phyloP scores from a whole-genome alignment of 2,329 filamentous ascomycete species.

The Diaporthe sp. region DNA sequence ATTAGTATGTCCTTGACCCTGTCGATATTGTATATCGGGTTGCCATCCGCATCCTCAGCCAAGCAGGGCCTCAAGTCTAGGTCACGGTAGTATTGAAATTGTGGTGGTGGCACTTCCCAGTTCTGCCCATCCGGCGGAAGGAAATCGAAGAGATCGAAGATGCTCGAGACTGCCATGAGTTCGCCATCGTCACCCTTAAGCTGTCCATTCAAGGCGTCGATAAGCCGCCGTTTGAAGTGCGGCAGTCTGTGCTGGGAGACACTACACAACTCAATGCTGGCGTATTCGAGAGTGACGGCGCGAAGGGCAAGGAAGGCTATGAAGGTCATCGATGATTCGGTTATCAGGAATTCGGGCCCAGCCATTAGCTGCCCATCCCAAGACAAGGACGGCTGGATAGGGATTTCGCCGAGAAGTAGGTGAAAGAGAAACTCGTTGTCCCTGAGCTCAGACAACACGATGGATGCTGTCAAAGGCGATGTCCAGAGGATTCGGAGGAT shows the following conservation, averaged over 20 bases:
- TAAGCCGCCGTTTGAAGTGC: slow-evolving; percentile 74
- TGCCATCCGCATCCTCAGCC: slow-evolving; percentile 67
- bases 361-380: slow-evolving; percentile 78
- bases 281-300: slow-evolving; percentile 84
- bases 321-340: slow-evolving; percentile 74
- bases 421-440: slow-evolving; percentile 83
- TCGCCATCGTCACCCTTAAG: slow-evolving; percentile 75
- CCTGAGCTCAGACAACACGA: slow-evolving; percentile 84
- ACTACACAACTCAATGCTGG: slow-evolving; percentile 84
- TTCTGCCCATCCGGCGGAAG: slow-evolving; percentile 62
- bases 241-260: slow-evolving; percentile 78
- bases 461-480: slow-evolving; percentile 79
- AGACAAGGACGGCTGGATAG: slow-evolving; percentile 74
- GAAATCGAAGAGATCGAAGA: slow-evolving; percentile 96
- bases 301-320: slow-evolving; percentile 83
- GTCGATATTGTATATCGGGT: slow-evolving; percentile 73
- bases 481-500: slow-evolving; percentile 86
- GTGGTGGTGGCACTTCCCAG: slow-evolving; percentile 62
- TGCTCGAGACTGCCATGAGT: slow-evolving; percentile 74
- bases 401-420: slow-evolving; percentile 76
- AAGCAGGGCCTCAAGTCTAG: slow-evolving; percentile 75
- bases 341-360: slow-evolving; percentile 75
- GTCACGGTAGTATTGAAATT: slow-evolving; percentile 69
- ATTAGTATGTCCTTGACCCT: slow-evolving; percentile 80
- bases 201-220: slow-evolving; percentile 81